Evolutionary conservation across 2,329 filamentous ascomycete genomes (phyloP).

Genomic region (Biscogniauxia sp.): DNA sequence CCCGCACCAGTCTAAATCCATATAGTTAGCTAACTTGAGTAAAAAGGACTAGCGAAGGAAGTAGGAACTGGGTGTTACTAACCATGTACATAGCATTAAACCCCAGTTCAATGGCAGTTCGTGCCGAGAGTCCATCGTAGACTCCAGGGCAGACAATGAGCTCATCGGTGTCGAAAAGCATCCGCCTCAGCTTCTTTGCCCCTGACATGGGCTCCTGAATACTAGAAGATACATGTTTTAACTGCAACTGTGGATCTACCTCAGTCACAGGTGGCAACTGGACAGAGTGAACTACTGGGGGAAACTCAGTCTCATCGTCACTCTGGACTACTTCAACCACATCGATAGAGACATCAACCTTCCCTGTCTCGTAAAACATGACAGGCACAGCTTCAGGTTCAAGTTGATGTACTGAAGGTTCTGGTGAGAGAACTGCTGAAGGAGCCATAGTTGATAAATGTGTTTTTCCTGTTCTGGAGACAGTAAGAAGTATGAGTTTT

Average conservation of each 20-base stretch:
- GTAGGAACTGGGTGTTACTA: conserved; percentile 7
- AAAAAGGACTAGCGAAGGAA: neutral
- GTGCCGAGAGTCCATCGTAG: conserved; percentile 50
- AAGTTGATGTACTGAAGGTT: neutral
- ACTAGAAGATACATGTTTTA: conserved; percentile 21
- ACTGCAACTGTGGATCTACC: conserved; percentile 13
- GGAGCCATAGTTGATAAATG: neutral
- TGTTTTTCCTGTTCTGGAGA: neutral
- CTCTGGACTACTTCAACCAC: conserved; percentile 7
- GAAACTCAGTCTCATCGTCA: neutral
- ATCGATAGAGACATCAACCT: neutral
- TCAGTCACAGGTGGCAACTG: conserved; percentile 1
- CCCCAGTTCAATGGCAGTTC: conserved; percentile 45
- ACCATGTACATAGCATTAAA: conserved; percentile 53
- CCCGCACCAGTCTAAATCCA: conserved; percentile 46
- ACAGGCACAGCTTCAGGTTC: neutral
- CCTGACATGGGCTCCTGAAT: conserved; percentile 27
- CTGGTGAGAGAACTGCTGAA: neutral
- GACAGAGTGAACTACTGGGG: conserved; percentile 3
- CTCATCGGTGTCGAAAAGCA: conserved; percentile 30
- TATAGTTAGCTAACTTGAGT: conserved; percentile 7
- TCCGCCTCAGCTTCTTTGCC: conserved; percentile 33
- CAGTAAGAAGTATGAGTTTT: neutral
- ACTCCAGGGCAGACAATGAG: conserved; percentile 47
- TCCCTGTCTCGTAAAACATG: neutral